Conservation (phyloP, 1,284 basidiomycete species). For the Rhodofomes roseus region DNA sequence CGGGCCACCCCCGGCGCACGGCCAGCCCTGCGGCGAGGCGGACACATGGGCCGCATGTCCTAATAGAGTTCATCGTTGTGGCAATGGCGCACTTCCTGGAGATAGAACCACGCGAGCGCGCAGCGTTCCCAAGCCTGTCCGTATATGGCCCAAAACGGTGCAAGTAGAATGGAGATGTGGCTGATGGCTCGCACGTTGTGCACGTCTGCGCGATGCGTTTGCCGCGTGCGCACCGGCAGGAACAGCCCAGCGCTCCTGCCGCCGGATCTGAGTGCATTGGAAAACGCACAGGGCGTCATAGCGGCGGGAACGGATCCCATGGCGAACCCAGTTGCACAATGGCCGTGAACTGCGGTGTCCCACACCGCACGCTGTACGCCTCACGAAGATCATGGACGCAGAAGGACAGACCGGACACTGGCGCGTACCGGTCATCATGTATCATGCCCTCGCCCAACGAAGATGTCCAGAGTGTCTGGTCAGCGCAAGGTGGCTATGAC, state of each 20-base stretch:
- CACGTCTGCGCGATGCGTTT: too few species aligned
- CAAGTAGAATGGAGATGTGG: not conserved
- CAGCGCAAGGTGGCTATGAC: not conserved
- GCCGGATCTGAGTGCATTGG: not conserved
- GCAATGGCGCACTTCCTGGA: not conserved
- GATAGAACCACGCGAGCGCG: not conserved
- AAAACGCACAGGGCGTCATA: not conserved
- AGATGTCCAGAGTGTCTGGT: not conserved
- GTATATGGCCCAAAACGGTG: not conserved
- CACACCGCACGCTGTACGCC: not conserved
- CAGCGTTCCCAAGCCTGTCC: not conserved
- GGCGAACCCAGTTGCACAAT: not conserved
- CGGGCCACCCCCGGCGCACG: not conserved
- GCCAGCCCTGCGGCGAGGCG: not conserved
- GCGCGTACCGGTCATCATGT: not conserved
- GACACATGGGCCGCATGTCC: not conserved
- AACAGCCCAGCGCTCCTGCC: not conserved
- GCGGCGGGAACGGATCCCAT: not conserved
- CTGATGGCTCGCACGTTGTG: conserved; percentile 1
- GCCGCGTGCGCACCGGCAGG: not conserved
- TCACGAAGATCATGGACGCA: not conserved
- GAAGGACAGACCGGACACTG: not conserved
- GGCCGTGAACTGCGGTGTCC: not conserved
- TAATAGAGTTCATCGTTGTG: not conserved
- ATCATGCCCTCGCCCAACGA: not conserved